Conservation (phyloP, 2,329 filamentous ascomycete genomes). For the Bipolaris bicolor region DNA sequence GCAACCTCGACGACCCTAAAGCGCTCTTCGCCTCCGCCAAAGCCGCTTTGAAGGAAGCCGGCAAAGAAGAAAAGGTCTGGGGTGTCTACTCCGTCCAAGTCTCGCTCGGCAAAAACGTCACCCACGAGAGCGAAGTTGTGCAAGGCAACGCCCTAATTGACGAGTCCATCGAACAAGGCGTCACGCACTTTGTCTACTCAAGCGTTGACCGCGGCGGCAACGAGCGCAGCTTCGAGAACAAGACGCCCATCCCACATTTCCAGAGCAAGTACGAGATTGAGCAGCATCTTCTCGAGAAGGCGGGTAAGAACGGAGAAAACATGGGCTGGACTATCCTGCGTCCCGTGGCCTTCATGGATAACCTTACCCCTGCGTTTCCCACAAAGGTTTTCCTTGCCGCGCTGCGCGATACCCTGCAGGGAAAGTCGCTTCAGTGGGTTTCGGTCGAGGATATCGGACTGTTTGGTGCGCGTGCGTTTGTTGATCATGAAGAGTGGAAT, state of each 20-base stretch:
- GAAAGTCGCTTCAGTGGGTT: constrained; percentile 52
- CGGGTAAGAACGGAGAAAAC: constrained; percentile 48
- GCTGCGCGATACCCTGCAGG: constrained; percentile 51
- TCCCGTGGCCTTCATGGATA: constrained; percentile 69
- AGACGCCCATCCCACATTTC: constrained; percentile 64
- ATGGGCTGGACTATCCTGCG: constrained; percentile 69
- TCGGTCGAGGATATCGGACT: constrained; percentile 58
- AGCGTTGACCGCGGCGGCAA: constrained; percentile 69
- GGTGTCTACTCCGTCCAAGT: constrained; percentile 69
- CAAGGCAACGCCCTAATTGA: constrained; percentile 67
- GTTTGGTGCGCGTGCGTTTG: constrained; percentile 59
- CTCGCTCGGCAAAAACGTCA: constrained; percentile 51
- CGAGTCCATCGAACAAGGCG: constrained; percentile 60
- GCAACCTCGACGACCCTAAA: constrained; percentile 60
- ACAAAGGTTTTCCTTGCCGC: constrained; percentile 58
- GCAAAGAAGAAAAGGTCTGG: constrained; percentile 54
- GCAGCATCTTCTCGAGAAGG: constrained; percentile 60
- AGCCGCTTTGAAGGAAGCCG: constrained; percentile 43
- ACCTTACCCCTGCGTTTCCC: constrained; percentile 56
- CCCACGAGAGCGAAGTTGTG: constrained; percentile 54
- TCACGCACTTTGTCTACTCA: constrained; percentile 68
- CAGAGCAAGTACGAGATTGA: constrained; percentile 67
- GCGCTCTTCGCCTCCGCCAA: constrained; percentile 58
- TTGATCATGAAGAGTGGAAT: constrained; percentile 54
- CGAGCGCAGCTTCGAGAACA: constrained; percentile 56